Percentiles rank a stretch among this genome's conserved stretches.
Evolutionary conservation across 345 rosid species (phyloP).

Genomic region (Draba incana): DNA sequence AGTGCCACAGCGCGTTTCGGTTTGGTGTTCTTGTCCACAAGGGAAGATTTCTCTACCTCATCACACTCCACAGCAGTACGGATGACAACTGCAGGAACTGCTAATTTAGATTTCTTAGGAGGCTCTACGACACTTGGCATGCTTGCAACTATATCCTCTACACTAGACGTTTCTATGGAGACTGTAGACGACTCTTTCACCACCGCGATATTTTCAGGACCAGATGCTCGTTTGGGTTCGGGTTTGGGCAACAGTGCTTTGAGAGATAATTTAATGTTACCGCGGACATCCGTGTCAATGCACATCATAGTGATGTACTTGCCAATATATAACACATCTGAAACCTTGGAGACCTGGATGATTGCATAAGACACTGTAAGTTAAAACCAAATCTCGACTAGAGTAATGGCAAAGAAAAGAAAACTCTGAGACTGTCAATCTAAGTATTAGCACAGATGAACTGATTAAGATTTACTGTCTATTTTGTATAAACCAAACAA

Average conservation of each 20-base stretch:
- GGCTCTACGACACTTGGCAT: conserved; percentile 46
- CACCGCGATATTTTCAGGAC: conserved; percentile 18
- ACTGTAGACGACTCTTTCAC: conserved; percentile 46
- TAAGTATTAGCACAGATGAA: conserved; percentile 6
- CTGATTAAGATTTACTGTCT: not conserved
- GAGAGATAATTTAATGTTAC: conserved; percentile 88
- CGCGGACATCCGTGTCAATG: conserved; percentile 92
- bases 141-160: conserved; percentile 49
- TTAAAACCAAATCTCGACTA: conserved; percentile 9
- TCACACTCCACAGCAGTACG: conserved; percentile 91
- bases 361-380: conserved; percentile 23
- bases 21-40: conserved; percentile 42
- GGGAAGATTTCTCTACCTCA: conserved; percentile 62
- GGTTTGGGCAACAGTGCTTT: conserved; percentile 57
- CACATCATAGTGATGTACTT: conserved; percentile 81
- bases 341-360: conserved; percentile 73
- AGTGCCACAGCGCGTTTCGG: not conserved
- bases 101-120: conserved; percentile 45
- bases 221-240: conserved; percentile 35
- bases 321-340: conserved; percentile 78
- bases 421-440: not conserved
- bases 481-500: not conserved
- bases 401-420: conserved; percentile 9
- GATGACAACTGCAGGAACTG: conserved; percentile 63
- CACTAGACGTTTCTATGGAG: conserved; percentile 46